These are phyloP conservation scores for Boletellus deceptivus DNA, from an alignment of 1,284 basidiomycete species.

Conservation along the genomic window DNA sequence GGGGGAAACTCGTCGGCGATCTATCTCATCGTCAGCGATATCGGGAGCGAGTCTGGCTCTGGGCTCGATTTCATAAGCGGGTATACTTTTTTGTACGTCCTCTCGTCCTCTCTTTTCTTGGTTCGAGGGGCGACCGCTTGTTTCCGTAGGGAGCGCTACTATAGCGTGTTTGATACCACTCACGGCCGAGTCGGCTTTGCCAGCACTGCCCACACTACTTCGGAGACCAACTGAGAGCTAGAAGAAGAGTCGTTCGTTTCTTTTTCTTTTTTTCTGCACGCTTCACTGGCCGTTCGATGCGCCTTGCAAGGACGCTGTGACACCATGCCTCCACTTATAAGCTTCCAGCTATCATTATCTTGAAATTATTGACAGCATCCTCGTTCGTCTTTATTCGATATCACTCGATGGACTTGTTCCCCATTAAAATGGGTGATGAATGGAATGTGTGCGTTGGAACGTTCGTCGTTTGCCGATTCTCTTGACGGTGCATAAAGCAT, in stretches of 20 bases:
- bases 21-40: constrained; percentile 46
- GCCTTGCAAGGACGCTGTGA: not conserved
- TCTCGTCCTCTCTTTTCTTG: no score
- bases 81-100: constrained; percentile 20
- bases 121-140: not conserved
- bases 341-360: no score
- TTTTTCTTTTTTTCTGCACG: no score
- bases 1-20: constrained; percentile 40
- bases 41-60: constrained; percentile 38
- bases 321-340: no score
- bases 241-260: no score
- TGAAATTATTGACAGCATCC: no score
- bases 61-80: constrained; percentile 37
- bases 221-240: not conserved
- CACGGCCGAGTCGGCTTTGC: not conserved
- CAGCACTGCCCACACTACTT: not conserved
- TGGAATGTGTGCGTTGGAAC: no score
- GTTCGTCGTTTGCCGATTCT: no score
- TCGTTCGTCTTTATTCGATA: no score
- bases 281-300: not conserved
- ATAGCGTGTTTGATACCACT: not conserved
- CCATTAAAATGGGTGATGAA: no score
- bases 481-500: no score
- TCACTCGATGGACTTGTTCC: no score
- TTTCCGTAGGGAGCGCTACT: not conserved